Conservation (phyloP, 176 grass and related monocot genomes). For the Zizania latifolia region DNA sequence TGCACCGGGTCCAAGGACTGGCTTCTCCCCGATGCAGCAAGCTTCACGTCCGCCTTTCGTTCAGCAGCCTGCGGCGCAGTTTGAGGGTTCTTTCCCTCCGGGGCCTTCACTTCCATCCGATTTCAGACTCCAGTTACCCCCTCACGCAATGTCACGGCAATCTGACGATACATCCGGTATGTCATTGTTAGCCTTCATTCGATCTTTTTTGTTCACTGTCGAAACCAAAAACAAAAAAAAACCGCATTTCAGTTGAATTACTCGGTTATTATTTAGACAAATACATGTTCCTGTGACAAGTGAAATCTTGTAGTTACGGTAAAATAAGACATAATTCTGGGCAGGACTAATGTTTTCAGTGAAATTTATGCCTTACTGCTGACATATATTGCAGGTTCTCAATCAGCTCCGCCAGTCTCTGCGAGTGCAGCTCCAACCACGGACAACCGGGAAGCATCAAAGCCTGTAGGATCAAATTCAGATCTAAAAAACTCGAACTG, state of each 20-base stretch:
- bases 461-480: constrained; percentile 25
- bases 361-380: background rate
- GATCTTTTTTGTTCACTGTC: background rate
- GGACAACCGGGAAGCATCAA: constrained; percentile 25
- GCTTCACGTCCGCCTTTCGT: constrained; percentile 22
- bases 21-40: constrained; percentile 45
- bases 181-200: background rate
- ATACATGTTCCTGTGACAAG: background rate
- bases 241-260: background rate
- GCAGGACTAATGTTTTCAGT: background rate
- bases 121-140: constrained; percentile 73
- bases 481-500: constrained; percentile 39
- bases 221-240: background rate
- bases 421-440: constrained; percentile 18
- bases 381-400: constrained; percentile 41
- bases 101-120: constrained; percentile 44
- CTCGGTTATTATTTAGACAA: background rate
- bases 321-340: background rate
- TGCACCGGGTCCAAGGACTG: constrained; percentile 28
- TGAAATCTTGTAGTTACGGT: background rate
- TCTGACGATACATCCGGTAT: constrained; percentile 38
- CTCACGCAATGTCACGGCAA: constrained; percentile 49
- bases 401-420: constrained; percentile 33
- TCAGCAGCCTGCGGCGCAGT: constrained; percentile 36
- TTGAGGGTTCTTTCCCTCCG: constrained; percentile 43